Evolutionary conservation across 768 basidiomycete species (phyloP).

Genomic region (Serendipita vermifera): DNA sequence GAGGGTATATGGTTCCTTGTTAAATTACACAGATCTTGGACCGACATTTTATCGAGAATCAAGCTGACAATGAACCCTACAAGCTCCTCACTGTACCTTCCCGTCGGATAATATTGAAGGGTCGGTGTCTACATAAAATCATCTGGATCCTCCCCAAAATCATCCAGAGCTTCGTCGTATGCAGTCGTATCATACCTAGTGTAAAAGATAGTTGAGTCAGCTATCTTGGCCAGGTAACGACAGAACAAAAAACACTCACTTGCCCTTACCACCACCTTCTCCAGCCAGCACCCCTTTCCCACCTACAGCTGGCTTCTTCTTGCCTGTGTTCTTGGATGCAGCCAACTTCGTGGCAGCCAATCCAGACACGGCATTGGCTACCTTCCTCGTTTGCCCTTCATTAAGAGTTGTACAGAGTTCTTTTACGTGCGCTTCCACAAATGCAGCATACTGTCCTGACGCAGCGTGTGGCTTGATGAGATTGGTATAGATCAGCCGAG

Average conservation of each 20-base stretch:
- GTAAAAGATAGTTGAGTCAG: not conserved
- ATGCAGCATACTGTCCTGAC: conserved; percentile 71
- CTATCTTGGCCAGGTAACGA: not conserved
- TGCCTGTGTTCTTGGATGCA: conserved; percentile 80
- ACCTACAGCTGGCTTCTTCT: conserved; percentile 64
- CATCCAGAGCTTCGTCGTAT: conserved; percentile 86
- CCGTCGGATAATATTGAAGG: too few relatives aligned
- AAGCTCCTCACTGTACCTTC: too few relatives aligned
- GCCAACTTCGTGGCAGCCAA: conserved; percentile 93
- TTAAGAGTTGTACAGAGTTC: conserved; percentile 64
- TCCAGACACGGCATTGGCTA: conserved; percentile 66
- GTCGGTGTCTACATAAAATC: conserved; percentile 95
- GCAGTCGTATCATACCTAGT: conserved; percentile 58
- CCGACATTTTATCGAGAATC: too few relatives aligned
- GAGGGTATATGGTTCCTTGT: too few relatives aligned
- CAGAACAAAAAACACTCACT: conserved; percentile 30
- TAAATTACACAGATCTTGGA: too few relatives aligned
- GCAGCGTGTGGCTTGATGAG: conserved; percentile 66
- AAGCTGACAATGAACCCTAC: too few relatives aligned
- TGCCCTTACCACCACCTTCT: conserved; percentile 17
- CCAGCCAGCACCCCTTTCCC: conserved; percentile 41
- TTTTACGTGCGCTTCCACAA: conserved; percentile 74
- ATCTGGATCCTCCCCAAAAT: conserved; percentile 58
- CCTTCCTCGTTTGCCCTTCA: conserved; percentile 87
- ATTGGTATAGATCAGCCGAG: conserved; percentile 56